These are phyloP conservation scores for Alternaria longipes DNA, from an alignment of 2,329 filamentous ascomycete genomes.

Conservation along the genomic window DNA sequence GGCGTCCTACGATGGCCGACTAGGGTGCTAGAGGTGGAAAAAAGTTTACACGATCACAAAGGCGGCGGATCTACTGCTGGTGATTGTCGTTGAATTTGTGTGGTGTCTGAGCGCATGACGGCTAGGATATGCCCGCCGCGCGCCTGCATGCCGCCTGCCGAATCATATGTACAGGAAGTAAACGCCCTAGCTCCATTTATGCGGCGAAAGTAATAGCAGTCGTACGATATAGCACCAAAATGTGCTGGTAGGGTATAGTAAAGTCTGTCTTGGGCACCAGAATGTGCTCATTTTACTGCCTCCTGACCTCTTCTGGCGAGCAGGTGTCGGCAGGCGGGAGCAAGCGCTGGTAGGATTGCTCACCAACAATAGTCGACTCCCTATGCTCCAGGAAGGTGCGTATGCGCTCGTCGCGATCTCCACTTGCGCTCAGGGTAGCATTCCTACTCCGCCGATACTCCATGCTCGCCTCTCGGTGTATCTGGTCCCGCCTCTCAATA, in stretches of 20 bases:
- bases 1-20: background rate
- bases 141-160: slow-evolving; percentile 23
- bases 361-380: slow-evolving; percentile 52
- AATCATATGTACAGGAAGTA: slow-evolving; percentile 34
- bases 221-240: slow-evolving; percentile 20
- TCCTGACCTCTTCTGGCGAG: slow-evolving; percentile 53
- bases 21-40: background rate
- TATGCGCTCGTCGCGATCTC: slow-evolving; percentile 66
- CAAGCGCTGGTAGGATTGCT: slow-evolving; percentile 57
- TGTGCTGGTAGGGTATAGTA: slow-evolving; percentile 16
- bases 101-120: slow-evolving; percentile 36
- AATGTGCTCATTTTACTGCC: slow-evolving; percentile 32
- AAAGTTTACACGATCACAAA: background rate
- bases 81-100: slow-evolving; percentile 31
- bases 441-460: slow-evolving; percentile 66
- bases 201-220: slow-evolving; percentile 12
- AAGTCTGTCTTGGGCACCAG: slow-evolving; percentile 13
- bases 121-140: slow-evolving; percentile 25
- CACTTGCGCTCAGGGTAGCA: slow-evolving; percentile 57
- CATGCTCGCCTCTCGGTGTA: slow-evolving; percentile 72
- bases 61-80: slow-evolving; percentile 1
- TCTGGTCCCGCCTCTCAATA: slow-evolving; percentile 71
- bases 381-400: slow-evolving; percentile 74
- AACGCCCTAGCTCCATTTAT: slow-evolving; percentile 27
- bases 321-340: slow-evolving; percentile 59